Evolutionary conservation across 2,329 filamentous ascomycete genomes (phyloP).

Genomic region (Alternaria sp.): DNA sequence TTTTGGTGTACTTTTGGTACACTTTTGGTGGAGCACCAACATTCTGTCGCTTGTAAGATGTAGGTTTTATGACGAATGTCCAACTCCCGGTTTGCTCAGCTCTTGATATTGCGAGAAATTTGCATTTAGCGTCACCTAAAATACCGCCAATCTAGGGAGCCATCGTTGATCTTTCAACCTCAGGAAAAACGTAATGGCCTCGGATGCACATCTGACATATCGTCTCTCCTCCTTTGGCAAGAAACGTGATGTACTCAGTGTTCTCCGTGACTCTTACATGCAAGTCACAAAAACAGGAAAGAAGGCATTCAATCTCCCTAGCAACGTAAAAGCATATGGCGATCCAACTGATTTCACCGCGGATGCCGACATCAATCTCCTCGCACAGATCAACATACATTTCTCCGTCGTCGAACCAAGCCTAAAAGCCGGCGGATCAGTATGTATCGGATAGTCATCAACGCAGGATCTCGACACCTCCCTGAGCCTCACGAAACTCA

Average conservation of each 20-base stretch:
- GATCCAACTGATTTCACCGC: slow-evolving; percentile 48
- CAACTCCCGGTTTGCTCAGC: neutral
- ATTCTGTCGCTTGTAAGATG: neutral
- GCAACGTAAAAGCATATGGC: too few species aligned
- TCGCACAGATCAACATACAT: slow-evolving; percentile 66
- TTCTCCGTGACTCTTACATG: slow-evolving; percentile 57
- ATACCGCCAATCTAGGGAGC: slow-evolving; percentile 66
- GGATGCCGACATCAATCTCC: slow-evolving; percentile 43
- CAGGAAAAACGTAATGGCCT: slow-evolving; percentile 63
- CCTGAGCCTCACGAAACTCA: slow-evolving; percentile 50
- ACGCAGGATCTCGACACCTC: slow-evolving; percentile 49
- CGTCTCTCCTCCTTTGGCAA: slow-evolving; percentile 56
- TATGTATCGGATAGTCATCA: slow-evolving; percentile 64
- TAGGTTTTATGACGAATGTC: neutral
- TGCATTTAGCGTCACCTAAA: neutral
- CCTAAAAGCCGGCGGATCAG: slow-evolving; percentile 60
- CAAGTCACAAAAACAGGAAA: slow-evolving; percentile 14
- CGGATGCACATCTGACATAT: slow-evolving; percentile 67
- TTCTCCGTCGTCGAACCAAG: slow-evolving; percentile 57
- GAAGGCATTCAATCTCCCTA: too few species aligned
- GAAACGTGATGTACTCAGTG: slow-evolving; percentile 55
- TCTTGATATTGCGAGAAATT: neutral
- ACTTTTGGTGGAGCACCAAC: too few species aligned
- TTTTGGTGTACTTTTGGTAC: neutral
- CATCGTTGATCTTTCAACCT: slow-evolving; percentile 66